Conservation (phyloP, 1,284 basidiomycete genomes). For the Rhodotorula sp. region DNA sequence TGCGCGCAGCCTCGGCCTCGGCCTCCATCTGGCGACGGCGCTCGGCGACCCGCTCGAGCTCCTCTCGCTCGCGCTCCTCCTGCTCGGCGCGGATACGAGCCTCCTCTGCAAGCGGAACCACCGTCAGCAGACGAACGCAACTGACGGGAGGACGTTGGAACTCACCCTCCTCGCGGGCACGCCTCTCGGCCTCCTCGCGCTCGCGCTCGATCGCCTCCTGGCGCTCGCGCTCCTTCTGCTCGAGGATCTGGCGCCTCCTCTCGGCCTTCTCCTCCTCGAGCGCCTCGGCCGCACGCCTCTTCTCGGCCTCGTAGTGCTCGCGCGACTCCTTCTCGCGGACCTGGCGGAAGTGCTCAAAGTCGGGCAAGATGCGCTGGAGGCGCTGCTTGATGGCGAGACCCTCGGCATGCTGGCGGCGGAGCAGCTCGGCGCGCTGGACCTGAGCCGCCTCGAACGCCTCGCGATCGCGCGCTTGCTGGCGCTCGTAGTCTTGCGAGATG, state of each 20-base stretch:
- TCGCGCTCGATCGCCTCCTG: constrained; percentile 18
- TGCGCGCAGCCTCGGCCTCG: constrained; percentile 64
- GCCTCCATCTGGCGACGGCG: constrained; percentile 55
- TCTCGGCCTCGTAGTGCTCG: constrained; percentile 60
- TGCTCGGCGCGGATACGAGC: constrained; percentile 25
- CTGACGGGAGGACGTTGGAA: not conserved
- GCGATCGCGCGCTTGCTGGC: constrained; percentile 75
- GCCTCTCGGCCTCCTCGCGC: constrained; percentile 21
- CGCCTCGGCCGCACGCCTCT: constrained; percentile 23
- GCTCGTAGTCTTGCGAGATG: constrained; percentile 80
- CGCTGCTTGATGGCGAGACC: constrained; percentile 76
- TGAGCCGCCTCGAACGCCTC: constrained; percentile 68
- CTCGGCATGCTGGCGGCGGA: constrained; percentile 64
- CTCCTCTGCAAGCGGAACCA: constrained; percentile 10
- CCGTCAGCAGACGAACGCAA: no score
- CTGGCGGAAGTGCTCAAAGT: constrained; percentile 65
- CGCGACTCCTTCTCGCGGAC: constrained; percentile 85
- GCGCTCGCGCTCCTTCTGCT: constrained; percentile 45
- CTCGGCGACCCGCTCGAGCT: constrained; percentile 54
- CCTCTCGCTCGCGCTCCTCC: constrained; percentile 60
- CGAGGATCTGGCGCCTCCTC: constrained; percentile 50
- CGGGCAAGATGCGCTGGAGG: constrained; percentile 69
- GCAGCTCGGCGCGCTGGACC: constrained; percentile 61
- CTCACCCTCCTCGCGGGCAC: constrained; percentile 32
- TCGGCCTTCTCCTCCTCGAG: constrained; percentile 41